Base-by-base conservation (phyloP, 129 eudicot genomes). In the Flaveria brownii region DNA sequence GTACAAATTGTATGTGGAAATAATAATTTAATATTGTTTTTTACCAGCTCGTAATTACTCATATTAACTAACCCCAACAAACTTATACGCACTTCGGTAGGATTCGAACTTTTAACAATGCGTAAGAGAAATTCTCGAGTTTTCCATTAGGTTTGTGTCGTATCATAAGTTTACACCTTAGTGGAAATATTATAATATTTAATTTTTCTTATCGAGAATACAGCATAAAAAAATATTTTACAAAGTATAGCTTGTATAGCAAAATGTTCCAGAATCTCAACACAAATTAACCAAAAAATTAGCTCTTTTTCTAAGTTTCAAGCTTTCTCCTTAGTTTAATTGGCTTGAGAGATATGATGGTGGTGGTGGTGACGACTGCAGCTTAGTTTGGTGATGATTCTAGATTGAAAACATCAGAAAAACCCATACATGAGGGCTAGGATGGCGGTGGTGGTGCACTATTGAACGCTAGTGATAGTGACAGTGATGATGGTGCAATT, bases 371-470 rank as follows among this genome's bases (percentile, higher is more conserved):
- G 71, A 71, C 36, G 5, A 30, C 5, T 60, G 65, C 18, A 16
- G 17, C 71, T 28, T 49, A 62, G 50, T 70, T n/a, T 28, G 1
- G 26, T 33, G 76, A 76, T 18, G 54, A 22, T 61, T 71, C 72
- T 30, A 71, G 13, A 51, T 71, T 11, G 9, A 72, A 63, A 72
- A 63, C 68, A 42, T 63, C 39, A 0, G 74, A 55, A 71, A 69
- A 72, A 65, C 62, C 36, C 54, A 73, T 65, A 64, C 41, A 41
- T 2, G 69, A 54, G 3, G 75, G 69, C 7, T 73, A 78, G 5
- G 69, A 73, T 13, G 76, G 54, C 0, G 64, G 71, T 18, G 30
- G 57, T 62, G 83, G 36, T 30, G 36, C 33, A 14, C 9, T 63
- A 16, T 56, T 71, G 4, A 26, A 72, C 10, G 60, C 43, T 23